phyloP scores from a whole-genome alignment of 2,329 filamentous ascomycete species.

The Allantophomopsis lycopodina region DNA sequence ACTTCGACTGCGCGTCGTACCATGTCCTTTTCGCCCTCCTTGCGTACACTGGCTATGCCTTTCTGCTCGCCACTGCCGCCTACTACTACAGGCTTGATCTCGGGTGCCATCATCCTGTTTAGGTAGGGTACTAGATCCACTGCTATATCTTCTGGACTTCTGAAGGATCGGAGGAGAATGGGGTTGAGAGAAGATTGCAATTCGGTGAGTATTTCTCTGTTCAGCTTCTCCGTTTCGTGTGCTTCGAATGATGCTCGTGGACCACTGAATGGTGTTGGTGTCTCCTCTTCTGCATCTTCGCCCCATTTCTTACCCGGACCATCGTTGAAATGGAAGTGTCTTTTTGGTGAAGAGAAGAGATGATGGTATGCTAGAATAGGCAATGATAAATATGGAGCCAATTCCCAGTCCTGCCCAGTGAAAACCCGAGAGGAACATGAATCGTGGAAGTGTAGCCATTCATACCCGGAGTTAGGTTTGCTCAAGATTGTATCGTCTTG shows the following conservation, averaged over 20 bases:
- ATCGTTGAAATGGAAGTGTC: constrained; percentile 20
- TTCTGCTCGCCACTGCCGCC: constrained; percentile 50
- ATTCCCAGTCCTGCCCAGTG: constrained; percentile 83
- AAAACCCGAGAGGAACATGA: constrained; percentile 65
- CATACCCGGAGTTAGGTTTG: constrained; percentile 70
- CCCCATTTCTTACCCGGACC: constrained; percentile 32
- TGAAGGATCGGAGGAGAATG: constrained; percentile 62
- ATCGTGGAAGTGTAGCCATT: constrained; percentile 95
- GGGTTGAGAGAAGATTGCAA: constrained; percentile 65
- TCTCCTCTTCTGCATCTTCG: constrained; percentile 23
- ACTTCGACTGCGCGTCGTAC: constrained; percentile 68
- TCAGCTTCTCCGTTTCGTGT: constrained; percentile 67
- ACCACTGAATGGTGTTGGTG: constrained; percentile 63
- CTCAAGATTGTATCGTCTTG: constrained; percentile 86
- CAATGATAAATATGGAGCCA: constrained; percentile 75
- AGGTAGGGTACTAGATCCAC: constrained; percentile 78
- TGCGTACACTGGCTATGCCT: constrained; percentile 72
- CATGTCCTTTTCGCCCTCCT: constrained; percentile 70
- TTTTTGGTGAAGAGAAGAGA: constrained; percentile 64
- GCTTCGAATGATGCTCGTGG: constrained; percentile 72
- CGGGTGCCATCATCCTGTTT: constrained; percentile 70
- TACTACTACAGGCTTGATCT: constrained; percentile 83
- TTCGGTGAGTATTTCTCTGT: constrained; percentile 56
- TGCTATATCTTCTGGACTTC: constrained; percentile 63
- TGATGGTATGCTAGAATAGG: constrained; percentile 82